Base-by-base conservation (phyloP, 768 basidiomycete genomes). In the Glaciozyma martinii region DNA sequence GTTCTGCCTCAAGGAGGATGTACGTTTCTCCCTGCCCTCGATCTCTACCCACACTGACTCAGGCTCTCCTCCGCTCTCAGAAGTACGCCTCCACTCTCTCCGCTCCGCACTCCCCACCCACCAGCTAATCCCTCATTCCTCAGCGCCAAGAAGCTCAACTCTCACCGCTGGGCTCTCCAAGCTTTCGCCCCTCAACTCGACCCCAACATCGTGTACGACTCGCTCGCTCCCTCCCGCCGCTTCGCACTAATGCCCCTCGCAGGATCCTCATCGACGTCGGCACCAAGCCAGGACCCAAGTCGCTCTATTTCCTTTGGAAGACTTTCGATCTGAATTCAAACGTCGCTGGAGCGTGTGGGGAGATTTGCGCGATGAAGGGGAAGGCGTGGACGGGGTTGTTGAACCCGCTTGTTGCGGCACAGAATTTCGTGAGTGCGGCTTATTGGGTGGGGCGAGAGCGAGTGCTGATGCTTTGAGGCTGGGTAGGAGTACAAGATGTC, bases 81-180 rank as follows among this genome's bases (percentile, higher is more conserved):
- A 12, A 12, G 21, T 8, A 10, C 46, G 12, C 27, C 37, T 67
- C 62, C 62, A 13, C 60, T 1, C 44, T 61, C 63, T 33, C 89
- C 89, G n/a, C 74, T 89, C 86, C 72, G 42, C 59, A 9, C 27
- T 18, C 29, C 9, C 46, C 23, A 32, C 46, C 40, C 58, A 68
- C 60, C 44, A 59, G 50, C 12, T 40, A 40, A 40, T 13, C 37
- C 37, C 37, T 40, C 37, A 8, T 40, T 40, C 37, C 10, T 40
- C 79, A 94, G 94, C 75, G 87, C 90, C 75, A 64, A 66, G 33
- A 71, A 71, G 49, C 56, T 71, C 56, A 71, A 71, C 60, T 89
- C 87, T 55, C 92, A 97, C 73, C 81, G 93, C 53, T 94, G 92
- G 92, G 80, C 94, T 32, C 93, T 97, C 81, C 93, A 97, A 71